Base-by-base conservation (phyloP, 352 stramenopile species). In the Phytophthora cryptogea region DNA sequence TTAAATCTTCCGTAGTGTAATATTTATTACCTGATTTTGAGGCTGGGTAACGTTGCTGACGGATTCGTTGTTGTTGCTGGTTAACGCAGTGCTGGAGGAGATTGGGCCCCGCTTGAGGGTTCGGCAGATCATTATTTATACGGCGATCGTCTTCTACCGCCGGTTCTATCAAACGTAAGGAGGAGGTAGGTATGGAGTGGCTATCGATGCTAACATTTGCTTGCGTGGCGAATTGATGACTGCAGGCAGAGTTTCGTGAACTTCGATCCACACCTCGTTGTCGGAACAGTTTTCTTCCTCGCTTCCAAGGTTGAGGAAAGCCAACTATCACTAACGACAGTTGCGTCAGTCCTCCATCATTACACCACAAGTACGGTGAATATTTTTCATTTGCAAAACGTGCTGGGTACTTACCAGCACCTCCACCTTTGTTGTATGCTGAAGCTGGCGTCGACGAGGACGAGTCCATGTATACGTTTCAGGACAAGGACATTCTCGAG, bases 81-180 rank as follows among this genome's bases (percentile, higher is more conserved):
- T 30, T 13, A 40, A 10, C 36, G 26, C 32, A 95, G 87, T 96
- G 44, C 71, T 96, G 11, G 85, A 96, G 48, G 82, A 94, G 47
- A 90, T 96, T 45, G 87, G 87, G 5, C 78, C 84, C 14, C 78
- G 83, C 0, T 65, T 94, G 20, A 82, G 86, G 32, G 83, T 96
- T 35, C 86, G 86, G 39, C 87, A 96, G 68, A 92, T 94, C 64
- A 93, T 96, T 71, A 96, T 96, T 71, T 94, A 92, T 78, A 94
- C 87, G 7, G 87, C 87, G 13, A 91, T 96, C 63, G 82, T 96
- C 52, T 92, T 96, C 66, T 96, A 96, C 49, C 83, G 86, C 13
- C 83, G 87, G n/a, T 96, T 96, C 66, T 96, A 94, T 47, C 84
- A 93, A 39, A 91, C 80, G 87, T 94, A 82, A 54, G 49, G 17